A percentile compares a stretch with the other conserved stretches of the same genome.
Conservation (phyloP, 2,329 filamentous ascomycete genomes). For the Tolypocladium cylindrosporum region DNA sequence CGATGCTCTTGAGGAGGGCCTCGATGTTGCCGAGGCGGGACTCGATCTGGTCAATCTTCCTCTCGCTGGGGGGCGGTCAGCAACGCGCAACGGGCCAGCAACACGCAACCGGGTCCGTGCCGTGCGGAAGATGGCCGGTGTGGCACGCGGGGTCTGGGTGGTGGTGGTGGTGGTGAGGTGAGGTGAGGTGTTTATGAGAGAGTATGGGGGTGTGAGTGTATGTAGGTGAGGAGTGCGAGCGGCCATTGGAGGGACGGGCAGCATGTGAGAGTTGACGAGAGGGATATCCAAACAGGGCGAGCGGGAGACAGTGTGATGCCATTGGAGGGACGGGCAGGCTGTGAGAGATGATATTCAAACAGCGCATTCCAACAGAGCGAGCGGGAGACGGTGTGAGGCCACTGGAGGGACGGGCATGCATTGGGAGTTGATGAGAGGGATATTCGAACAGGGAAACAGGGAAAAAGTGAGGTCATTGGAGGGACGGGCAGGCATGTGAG, state of each 20-base stretch:
- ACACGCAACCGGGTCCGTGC: too few species aligned
- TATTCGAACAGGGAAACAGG: too few species aligned
- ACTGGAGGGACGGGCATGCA: too few species aligned
- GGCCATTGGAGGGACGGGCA: too few species aligned
- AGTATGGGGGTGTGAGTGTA: not conserved
- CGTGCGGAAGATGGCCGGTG: not conserved
- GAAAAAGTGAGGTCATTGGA: not conserved
- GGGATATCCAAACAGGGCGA: too few species aligned
- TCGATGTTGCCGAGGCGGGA: constrained; percentile 34
- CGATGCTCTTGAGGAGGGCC: constrained; percentile 27
- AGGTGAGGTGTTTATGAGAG: not conserved
- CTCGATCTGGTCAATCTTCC: constrained; percentile 41
- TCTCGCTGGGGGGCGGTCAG: constrained; percentile 28
- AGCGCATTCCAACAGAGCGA: too few species aligned
- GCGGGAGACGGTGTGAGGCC: too few species aligned
- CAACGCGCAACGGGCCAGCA: not conserved
- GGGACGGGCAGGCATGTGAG: not conserved
- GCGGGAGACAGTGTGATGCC: too few species aligned
- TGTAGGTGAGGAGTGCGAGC: not conserved
- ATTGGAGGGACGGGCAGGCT: too few species aligned
- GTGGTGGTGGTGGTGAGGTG: not conserved
- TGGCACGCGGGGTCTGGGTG: not conserved
- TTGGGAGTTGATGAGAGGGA: too few species aligned
- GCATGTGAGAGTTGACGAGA: too few species aligned
- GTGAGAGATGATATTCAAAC: too few species aligned